Evolutionary conservation across 345 rosid species (phyloP), one percentile per base, ranked within the genome.

Genomic region (Eutrema japonicum): DNA sequence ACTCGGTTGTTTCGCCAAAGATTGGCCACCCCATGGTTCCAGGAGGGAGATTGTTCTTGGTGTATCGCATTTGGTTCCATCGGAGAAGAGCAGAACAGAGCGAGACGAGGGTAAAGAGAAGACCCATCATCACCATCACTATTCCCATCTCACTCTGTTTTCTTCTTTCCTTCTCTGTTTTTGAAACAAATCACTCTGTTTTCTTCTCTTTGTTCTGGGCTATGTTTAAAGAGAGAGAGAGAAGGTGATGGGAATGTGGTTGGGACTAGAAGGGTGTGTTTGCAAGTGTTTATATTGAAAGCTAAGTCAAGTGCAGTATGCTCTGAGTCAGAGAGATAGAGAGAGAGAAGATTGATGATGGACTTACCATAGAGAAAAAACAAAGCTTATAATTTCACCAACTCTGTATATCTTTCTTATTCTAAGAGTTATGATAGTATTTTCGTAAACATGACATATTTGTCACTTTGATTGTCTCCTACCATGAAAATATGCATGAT

Each of bases 21-120:
- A 90, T 46, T 9, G 96, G 98, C 96, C 95, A 92, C 1, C 98
- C 98, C 98, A 90, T 88, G n/a, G 88, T 85, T 22, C 98, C 98
- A 2, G 89, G 91, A 41, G 98, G 98, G 82, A 92, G 76, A 6
- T 87, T 83, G 61, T 84, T 83, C 74, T 79, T 85, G 55, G 74
- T 74, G 78, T 83, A 90, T 27, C 81, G 82, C 70, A 87, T 61
- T 77, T 87, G 87, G 78, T 89, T 88, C 96, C 95, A 87, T 78
- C 81, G 85, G 65, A 88, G 71, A 75, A 90, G 62, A 71, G 82
- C 93, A 53, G 86, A 82, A 80, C 85, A 86, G 57, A 83, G 22
- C 14, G 81, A 73, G 60, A 87, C 73, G 46, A 79, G 40, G 36
- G 79, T 50, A 43, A 73, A 54, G 13, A 82, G 43, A 47, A 70